Percentiles rank a stretch among this genome's conserved stretches.
Conservation (phyloP, 2,329 filamentous ascomycete species). For the Camillea tinctor region DNA sequence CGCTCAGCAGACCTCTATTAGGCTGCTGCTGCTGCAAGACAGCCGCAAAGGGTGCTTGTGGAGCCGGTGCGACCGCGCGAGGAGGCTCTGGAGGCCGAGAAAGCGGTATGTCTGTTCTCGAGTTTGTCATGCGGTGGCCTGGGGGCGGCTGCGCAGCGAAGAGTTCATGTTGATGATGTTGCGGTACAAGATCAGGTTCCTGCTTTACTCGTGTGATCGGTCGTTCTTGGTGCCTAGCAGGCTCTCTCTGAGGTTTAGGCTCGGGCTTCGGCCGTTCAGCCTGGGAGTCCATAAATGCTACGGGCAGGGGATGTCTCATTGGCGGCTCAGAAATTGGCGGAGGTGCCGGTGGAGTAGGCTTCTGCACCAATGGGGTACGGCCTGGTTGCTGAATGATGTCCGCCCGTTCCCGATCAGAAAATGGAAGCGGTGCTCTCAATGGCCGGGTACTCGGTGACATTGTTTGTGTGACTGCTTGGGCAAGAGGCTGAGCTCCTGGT, state of each 20-base stretch:
- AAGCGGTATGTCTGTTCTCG: slow-evolving; percentile 41
- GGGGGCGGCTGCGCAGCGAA: slow-evolving; percentile 40
- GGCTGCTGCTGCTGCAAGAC: slow-evolving; percentile 42
- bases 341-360: slow-evolving; percentile 25
- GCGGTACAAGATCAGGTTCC: slow-evolving; percentile 44
- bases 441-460: slow-evolving; percentile 48
- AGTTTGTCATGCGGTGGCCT: slow-evolving; percentile 38
- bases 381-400: slow-evolving; percentile 32
- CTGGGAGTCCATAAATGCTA: slow-evolving; percentile 29
- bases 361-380: slow-evolving; percentile 30
- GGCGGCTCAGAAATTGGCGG: slow-evolving; percentile 28
- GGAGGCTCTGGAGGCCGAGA: slow-evolving; percentile 44
- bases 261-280: slow-evolving; percentile 33
- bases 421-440: slow-evolving; percentile 47
- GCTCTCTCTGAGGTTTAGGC: slow-evolving; percentile 32
- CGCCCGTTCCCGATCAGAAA: slow-evolving; percentile 43
- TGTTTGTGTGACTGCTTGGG: slow-evolving; percentile 40
- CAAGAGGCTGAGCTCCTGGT: slow-evolving; percentile 34
- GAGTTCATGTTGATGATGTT: slow-evolving; percentile 38
- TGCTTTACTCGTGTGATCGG: slow-evolving; percentile 45
- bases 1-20: slow-evolving; percentile 41
- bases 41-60: slow-evolving; percentile 35
- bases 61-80: slow-evolving; percentile 35
- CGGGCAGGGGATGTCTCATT: slow-evolving; percentile 31
- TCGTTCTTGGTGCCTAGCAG: slow-evolving; percentile 30